Percentiles rank a stretch among this genome's conserved stretches.
phyloP scores from a whole-genome alignment of 495 filamentous ascomycete genomes.

The Hypoxylon intermedium region DNA sequence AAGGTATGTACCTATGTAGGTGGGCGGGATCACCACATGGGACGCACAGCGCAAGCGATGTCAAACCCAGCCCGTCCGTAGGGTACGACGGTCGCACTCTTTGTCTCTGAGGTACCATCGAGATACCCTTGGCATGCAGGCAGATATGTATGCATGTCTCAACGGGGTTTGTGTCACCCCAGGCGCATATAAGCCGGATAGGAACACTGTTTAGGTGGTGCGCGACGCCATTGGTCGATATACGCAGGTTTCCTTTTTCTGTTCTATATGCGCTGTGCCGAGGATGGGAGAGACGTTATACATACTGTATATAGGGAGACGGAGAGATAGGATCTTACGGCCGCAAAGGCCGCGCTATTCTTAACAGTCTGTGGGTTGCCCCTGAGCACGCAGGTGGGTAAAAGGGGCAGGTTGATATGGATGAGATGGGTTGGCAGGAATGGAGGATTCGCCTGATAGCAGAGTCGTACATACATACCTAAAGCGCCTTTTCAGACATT shows the following conservation, averaged over 20 bases:
- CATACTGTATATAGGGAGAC: slow-evolving; percentile 1
- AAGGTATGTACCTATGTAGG: slow-evolving; percentile 4
- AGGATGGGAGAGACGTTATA: slow-evolving; percentile 5
- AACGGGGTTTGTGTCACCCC: slow-evolving; percentile 6
- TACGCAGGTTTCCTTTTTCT: slow-evolving; percentile 19
- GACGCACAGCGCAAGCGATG: background rate
- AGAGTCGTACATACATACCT: background rate
- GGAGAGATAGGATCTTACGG: too few relatives aligned
- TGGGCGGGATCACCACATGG: slow-evolving; percentile 10
- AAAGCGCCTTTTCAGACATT: background rate
- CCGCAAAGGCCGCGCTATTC: too few relatives aligned
- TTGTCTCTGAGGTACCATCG: background rate
- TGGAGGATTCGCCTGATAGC: background rate
- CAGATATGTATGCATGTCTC: slow-evolving; percentile 1
- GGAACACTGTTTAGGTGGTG: slow-evolving; percentile 5
- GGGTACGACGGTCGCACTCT: background rate
- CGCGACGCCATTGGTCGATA: slow-evolving; percentile 11
- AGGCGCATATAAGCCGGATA: background rate
- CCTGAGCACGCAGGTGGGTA: background rate
- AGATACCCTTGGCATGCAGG: too few relatives aligned
- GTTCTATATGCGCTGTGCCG: background rate
- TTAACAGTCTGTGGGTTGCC: too few relatives aligned
- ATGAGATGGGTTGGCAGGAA: background rate
- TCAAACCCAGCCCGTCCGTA: slow-evolving; percentile 1
- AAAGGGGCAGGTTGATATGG: background rate